phyloP scores from a whole-genome alignment of 2,329 filamentous ascomycete species.

The Aureobasidium zeae region DNA sequence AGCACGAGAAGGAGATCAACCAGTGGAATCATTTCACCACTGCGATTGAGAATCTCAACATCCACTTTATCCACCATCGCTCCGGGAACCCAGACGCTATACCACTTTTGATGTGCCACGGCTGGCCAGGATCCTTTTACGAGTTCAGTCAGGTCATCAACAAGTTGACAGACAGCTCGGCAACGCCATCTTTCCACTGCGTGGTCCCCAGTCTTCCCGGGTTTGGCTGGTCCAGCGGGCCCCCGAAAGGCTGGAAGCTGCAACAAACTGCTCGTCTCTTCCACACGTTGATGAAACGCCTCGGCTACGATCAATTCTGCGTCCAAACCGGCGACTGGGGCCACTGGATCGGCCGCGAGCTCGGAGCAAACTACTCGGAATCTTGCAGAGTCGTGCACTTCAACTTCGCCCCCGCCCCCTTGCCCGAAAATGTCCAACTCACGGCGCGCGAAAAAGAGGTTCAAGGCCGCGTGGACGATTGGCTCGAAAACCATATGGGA shows the following conservation, averaged over 20 bases:
- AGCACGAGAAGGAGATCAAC: constrained; percentile 28
- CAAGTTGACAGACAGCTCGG: constrained; percentile 27
- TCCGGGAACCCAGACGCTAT: constrained; percentile 29
- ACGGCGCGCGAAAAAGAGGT: constrained; percentile 29
- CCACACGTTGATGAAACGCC: constrained; percentile 31
- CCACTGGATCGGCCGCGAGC: constrained; percentile 33
- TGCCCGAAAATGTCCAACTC: constrained; percentile 26
- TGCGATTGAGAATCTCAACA: constrained; percentile 27
- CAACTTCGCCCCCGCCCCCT: constrained; percentile 33
- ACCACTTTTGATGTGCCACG: constrained; percentile 36
- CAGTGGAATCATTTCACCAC: constrained; percentile 30
- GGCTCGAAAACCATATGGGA: constrained; percentile 32
- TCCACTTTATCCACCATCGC: constrained; percentile 35
- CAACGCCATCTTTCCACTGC: constrained; percentile 42
- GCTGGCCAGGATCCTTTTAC: constrained; percentile 39
- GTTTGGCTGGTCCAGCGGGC: constrained; percentile 39
- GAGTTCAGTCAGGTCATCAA: constrained; percentile 36
- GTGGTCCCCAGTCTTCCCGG: constrained; percentile 51
- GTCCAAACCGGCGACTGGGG: constrained; percentile 36
- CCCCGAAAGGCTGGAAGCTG: constrained; percentile 29
- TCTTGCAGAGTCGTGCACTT: constrained; percentile 34
- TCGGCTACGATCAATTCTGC: constrained; percentile 34
- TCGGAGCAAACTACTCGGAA: constrained; percentile 29
- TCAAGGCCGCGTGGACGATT: constrained; percentile 29
- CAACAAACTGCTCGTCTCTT: constrained; percentile 32